Evolutionary conservation across 2,329 filamentous ascomycete species (phyloP), one percentile per base, ranked within the genome.

Genomic region (Ophiostoma australiae): DNA sequence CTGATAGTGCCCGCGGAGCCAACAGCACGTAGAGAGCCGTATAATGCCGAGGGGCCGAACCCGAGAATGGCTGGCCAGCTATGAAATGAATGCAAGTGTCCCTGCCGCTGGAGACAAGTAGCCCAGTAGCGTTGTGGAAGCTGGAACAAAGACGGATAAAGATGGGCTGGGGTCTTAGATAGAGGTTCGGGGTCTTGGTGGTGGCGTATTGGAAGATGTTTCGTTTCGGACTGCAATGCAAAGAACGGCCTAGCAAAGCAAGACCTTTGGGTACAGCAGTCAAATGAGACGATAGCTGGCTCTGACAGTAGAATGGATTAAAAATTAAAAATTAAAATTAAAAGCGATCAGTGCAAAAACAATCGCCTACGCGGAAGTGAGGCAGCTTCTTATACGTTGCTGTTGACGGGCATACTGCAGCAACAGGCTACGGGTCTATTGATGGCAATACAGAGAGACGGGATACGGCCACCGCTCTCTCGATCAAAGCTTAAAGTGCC

Each of bases 31-130:
- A 70, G 27, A 35, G 33, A 65, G 31, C 72, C 72, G 70, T 70
- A 35, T 39, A 69, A 71, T 71, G 68, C 72, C 72, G 72, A 73
- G 55, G 71, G 67, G 61, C 61, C 61, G 61, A 65, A n/a, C 2
- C 61, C 31, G 61, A 65, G n/a, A 35, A 37, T n/a, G 17, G 61
- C 15, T n/a, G 17, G 61, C 31, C 31, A 37, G 61, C 13, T 15
- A 13, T 63, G 13, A 17, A 31, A 7, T 63, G 10, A 11, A 37
- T n/a, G 27, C 27, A 27, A 27, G 1, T 41, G 31, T 10, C 2
- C 15, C 17, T 37, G 31, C 61, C 33, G 33, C 31, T 35, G 15
- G 61, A 55, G 52, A 27, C 13, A 48, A 27, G n/a, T 58, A 52
- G 48, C 52, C 52, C n/a, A 58, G 52, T 58, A 58, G n/a, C 15